Evolutionary conservation across 805 yeast genomes (phyloP), one percentile per base, ranked within the genome.

Genomic region (Ogataea degrootiae): DNA sequence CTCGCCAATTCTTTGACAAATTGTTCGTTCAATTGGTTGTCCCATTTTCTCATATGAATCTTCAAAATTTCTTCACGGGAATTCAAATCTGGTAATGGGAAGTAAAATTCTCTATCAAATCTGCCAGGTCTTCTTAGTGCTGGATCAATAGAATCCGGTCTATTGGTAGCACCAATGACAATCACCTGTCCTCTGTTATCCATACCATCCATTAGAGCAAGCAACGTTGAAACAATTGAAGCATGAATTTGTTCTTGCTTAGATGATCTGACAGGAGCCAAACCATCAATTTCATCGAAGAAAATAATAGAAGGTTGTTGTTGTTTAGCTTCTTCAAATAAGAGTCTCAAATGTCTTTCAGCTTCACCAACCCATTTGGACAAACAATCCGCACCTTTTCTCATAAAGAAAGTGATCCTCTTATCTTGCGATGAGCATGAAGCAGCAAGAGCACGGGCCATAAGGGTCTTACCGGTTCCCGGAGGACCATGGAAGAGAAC

Each of bases 321-420:
- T 54, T 87, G 89, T 58, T 85, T 86, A 1, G 99, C 99, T 67
- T 94, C 98, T 68, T 94, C 98, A 64, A 94, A 94, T 47, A 94
- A 69, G 39, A 92, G 71, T 50, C 99, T 72, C 51, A 94, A 72
- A 65, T 94, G 98, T 55, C 99, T 76, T 68, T 94, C 99, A 6
- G 98, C 98, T 67, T 94, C 99, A 59, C 99, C 99, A 4, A 94
- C 98, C 99, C 99, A 94, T 70, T 94, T 94, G 40, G 96, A 87
- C 57, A 94, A 71, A 62, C 96, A 87, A 65, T 94, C 99, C 0
- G 99, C 98, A 54, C 99, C 99, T 64, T 94, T 94, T 52, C 99
- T 73, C 99, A 94, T 94, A 68, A 90, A 94, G 61, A 94, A 94
- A 0, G 99, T 90, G 48, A 94, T 90, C 56, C 94, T 92, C 51